Conservation (phyloP, 2,329 filamentous ascomycete species). For the Chrysoporthe deuterocubensis region DNA sequence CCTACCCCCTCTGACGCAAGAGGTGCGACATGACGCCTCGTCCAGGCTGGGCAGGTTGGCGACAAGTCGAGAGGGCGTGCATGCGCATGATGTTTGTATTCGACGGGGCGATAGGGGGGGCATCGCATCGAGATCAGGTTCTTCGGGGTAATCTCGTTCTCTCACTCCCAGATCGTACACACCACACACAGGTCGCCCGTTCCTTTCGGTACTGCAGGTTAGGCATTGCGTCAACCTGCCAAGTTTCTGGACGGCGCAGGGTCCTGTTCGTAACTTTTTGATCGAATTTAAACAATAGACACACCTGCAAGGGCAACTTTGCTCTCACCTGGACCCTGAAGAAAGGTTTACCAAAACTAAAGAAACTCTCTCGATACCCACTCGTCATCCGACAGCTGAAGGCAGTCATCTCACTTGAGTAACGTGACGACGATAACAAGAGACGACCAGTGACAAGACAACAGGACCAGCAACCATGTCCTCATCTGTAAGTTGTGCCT, state of each 20-base stretch:
- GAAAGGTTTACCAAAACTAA: background rate
- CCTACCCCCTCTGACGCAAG: constrained; percentile 26
- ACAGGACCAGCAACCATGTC: constrained; percentile 23
- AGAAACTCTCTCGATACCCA: background rate
- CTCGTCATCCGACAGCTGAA: background rate
- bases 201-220: background rate
- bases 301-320: constrained; percentile 22
- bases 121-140: background rate
- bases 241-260: constrained; percentile 26
- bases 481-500: constrained; percentile 22
- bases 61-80: background rate
- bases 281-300: constrained; percentile 26
- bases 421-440: background rate
- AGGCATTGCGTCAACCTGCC: constrained; percentile 30
- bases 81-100: background rate
- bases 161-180: background rate
- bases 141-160: background rate
- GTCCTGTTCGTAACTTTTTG: constrained; percentile 15
- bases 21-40: constrained; percentile 7
- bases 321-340: constrained; percentile 5
- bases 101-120: background rate
- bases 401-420: constrained; percentile 16
- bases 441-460: background rate
- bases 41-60: background rate
- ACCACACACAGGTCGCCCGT: background rate